A percentile compares a stretch with the other conserved stretches of the same genome.
Conservation (phyloP, 2,329 filamentous ascomycete species). For the Aurifilum marmelostoma region DNA sequence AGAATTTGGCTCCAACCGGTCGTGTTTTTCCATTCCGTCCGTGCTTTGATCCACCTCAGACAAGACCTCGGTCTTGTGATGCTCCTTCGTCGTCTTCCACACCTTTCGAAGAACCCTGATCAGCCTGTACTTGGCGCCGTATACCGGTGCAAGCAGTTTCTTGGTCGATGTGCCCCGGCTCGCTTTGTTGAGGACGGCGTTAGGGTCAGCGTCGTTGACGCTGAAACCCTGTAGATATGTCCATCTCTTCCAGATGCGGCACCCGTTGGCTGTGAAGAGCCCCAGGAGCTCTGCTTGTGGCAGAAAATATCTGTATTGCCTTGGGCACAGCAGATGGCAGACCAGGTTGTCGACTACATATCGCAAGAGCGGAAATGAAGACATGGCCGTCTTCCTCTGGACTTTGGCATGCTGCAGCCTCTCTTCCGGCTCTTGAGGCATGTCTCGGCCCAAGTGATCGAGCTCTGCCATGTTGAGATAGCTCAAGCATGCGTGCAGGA, state of each 20-base stretch:
- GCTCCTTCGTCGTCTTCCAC: constrained; percentile 29
- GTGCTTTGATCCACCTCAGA: background rate
- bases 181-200: constrained; percentile 31
- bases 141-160: constrained; percentile 36
- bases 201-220: constrained; percentile 28
- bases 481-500: constrained; percentile 38
- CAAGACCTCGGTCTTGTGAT: background rate
- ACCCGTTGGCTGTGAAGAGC: constrained; percentile 33
- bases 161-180: constrained; percentile 28
- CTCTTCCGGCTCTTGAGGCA: constrained; percentile 23
- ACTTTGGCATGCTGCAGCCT: constrained; percentile 31
- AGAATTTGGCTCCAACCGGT: background rate
- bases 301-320: constrained; percentile 38
- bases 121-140: constrained; percentile 36
- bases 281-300: constrained; percentile 37
- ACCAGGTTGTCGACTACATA: constrained; percentile 39
- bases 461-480: constrained; percentile 42
- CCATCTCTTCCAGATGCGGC: constrained; percentile 41
- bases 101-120: constrained; percentile 38
- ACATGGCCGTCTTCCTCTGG: constrained; percentile 37
- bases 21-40: background rate
- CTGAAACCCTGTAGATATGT: constrained; percentile 35
- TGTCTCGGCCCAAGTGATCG: constrained; percentile 35
- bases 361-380: constrained; percentile 39
- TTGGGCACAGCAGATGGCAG: constrained; percentile 39